phyloP scores from a whole-genome alignment of 352 stramenopile genomes.

The Halophytophthora polymorphica region DNA sequence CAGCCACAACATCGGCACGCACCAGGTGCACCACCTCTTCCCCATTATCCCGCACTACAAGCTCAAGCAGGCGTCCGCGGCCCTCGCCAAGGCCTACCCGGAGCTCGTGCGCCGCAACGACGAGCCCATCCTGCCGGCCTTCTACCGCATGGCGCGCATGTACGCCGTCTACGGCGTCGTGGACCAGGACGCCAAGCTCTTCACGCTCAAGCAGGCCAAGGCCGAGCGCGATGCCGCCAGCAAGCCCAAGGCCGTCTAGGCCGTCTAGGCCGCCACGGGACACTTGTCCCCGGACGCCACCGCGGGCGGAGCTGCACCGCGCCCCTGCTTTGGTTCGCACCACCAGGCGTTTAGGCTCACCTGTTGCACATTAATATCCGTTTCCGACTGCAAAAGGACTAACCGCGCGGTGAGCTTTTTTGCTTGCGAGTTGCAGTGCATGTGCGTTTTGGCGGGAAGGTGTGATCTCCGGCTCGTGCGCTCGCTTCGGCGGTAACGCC shows the following conservation, averaged over 20 bases:
- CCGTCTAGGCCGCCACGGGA: not conserved
- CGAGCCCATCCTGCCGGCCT: constrained; percentile 65
- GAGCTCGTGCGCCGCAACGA: constrained; percentile 69
- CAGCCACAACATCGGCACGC: constrained; percentile 86
- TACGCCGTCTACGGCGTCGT: constrained; percentile 75
- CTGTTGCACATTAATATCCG: too few relatives aligned
- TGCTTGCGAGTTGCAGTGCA: too few relatives aligned
- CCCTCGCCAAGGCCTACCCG: constrained; percentile 68
- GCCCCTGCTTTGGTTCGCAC: too few relatives aligned
- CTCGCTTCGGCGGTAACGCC: too few relatives aligned
- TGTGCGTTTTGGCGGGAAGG: too few relatives aligned
- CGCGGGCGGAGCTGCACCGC: too few relatives aligned
- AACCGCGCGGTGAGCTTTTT: too few relatives aligned
- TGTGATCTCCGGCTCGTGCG: too few relatives aligned
- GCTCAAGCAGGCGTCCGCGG: constrained; percentile 51
- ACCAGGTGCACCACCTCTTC: constrained; percentile 86
- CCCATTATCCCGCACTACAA: constrained; percentile 88
- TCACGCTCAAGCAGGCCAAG: constrained; percentile 66
- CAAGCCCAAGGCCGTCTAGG: constrained; percentile 33
- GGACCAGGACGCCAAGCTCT: constrained; percentile 57
- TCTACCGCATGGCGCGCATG: constrained; percentile 54
- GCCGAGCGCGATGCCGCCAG: constrained; percentile 19
- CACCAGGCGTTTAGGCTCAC: too few relatives aligned
- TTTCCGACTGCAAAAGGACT: too few relatives aligned
- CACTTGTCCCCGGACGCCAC: too few relatives aligned